Percentiles rank a stretch among this genome's conserved stretches.
Conservation (phyloP, 495 filamentous ascomycete species). For the Penicillium maclennaniae region DNA sequence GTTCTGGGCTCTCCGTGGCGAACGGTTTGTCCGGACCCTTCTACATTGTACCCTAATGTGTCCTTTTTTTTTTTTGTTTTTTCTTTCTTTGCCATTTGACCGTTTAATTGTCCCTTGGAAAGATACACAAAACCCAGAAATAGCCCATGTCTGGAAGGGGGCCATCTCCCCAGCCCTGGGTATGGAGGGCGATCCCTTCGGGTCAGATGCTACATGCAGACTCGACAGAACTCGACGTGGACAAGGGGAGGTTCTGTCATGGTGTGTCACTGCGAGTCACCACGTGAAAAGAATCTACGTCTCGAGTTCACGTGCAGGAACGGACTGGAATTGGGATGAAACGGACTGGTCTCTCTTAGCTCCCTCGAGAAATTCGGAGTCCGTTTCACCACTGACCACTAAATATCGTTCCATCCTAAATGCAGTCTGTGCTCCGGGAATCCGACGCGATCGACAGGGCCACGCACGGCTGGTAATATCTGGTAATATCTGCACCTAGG, state of each 20-base stretch:
- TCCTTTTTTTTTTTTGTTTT: background rate
- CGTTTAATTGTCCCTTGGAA: background rate
- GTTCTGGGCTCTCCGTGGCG: constrained; percentile 2
- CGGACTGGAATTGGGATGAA: constrained; percentile 14
- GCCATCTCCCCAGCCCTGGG: background rate
- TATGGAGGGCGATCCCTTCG: constrained; percentile 12
- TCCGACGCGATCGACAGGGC: constrained; percentile 17
- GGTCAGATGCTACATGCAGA: constrained; percentile 6
- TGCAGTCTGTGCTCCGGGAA: constrained; percentile 18
- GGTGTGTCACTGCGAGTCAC: background rate
- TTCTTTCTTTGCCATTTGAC: background rate
- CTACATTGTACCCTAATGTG: background rate
- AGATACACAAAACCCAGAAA: background rate
- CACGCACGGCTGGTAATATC: constrained; percentile 11
- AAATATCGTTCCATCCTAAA: constrained; percentile 6
- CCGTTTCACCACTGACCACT: constrained; percentile 20
- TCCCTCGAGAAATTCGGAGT: background rate
- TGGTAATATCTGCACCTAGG: background rate
- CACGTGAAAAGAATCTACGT: constrained; percentile 3
- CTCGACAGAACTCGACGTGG: constrained; percentile 1
- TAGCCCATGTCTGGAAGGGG: constrained; percentile 1
- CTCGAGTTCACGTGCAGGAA: background rate
- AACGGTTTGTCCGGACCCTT: constrained; percentile 12
- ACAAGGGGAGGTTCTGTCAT: too few species aligned
- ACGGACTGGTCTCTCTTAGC: constrained; percentile 8